phyloP scores from a whole-genome alignment of 73 alveolate genomes.

The Urostyla sp. region DNA sequence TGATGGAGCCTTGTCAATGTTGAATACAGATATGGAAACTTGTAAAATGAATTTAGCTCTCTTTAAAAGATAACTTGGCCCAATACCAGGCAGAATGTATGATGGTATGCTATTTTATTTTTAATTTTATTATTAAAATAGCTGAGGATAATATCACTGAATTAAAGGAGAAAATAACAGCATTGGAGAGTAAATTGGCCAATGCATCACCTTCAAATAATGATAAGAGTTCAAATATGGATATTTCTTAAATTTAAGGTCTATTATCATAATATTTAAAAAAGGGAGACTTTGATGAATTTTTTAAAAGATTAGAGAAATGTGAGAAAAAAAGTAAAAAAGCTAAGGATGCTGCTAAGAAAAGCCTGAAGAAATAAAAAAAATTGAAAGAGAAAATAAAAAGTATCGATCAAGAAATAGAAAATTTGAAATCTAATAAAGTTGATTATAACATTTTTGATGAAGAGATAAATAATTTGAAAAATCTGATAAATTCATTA shows the following conservation, averaged over 20 bases:
- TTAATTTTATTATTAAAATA: background rate
- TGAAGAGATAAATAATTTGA: constrained; percentile 6
- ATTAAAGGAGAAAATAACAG: background rate
- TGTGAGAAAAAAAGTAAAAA: background rate
- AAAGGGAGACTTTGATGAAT: constrained; percentile 16
- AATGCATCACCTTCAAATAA: no score
- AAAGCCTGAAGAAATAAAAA: background rate
- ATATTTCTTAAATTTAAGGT: no score
- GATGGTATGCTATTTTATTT: background rate
- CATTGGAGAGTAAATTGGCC: no score
- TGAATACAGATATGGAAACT: constrained; percentile 35
- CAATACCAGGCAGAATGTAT: constrained; percentile 16
- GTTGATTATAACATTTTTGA: background rate
- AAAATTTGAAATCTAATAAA: no score
- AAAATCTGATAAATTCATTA: constrained; percentile 8
- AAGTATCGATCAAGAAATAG: background rate
- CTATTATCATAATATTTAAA: no score
- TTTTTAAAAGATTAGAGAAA: background rate
- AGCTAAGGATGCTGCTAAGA: background rate
- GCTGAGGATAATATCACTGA: constrained; percentile 34
- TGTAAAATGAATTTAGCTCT: constrained; percentile 28
- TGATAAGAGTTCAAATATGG: no score
- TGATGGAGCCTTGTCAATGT: constrained; percentile 8
- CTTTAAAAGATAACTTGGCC: background rate
- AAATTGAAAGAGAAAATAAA: background rate